phyloP scores from a whole-genome alignment of 164 flowering plant species.

The Paratinospora sagittata region DNA sequence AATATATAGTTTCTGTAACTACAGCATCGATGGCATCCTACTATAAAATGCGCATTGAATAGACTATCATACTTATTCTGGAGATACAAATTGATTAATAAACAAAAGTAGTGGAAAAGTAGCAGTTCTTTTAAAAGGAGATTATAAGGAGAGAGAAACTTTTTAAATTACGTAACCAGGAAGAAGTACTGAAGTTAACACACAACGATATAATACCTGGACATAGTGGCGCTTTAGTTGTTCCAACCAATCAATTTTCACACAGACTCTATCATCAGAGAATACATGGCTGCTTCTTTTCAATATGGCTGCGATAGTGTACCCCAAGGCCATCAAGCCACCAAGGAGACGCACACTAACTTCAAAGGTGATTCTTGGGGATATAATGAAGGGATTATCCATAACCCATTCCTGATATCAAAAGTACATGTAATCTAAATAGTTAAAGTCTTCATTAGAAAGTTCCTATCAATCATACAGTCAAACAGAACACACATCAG shows the following conservation, averaged over 20 bases:
- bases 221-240: slow-evolving; percentile 78
- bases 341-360: slow-evolving; percentile 98
- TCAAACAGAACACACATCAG: neutral
- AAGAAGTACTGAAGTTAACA: too few relatives aligned
- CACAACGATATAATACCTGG: slow-evolving; percentile 50
- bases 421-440: neutral
- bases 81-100: too few relatives aligned
- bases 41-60: too few relatives aligned
- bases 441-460: neutral
- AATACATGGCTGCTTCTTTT: slow-evolving; percentile 92
- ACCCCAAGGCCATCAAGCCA: slow-evolving; percentile 97
- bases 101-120: too few relatives aligned
- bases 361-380: slow-evolving; percentile 96
- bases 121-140: too few relatives aligned
- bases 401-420: slow-evolving; percentile 93
- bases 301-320: slow-evolving; percentile 90
- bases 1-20: too few relatives aligned
- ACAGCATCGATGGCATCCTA: too few relatives aligned
- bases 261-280: slow-evolving; percentile 62
- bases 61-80: too few relatives aligned
- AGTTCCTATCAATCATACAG: neutral
- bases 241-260: slow-evolving; percentile 93
- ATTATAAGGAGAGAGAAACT: too few relatives aligned
- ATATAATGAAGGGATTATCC: slow-evolving; percentile 87
- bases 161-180: too few relatives aligned